A percentile compares a stretch with the other conserved stretches of the same genome.
phyloP scores from a whole-genome alignment of 2,329 filamentous ascomycete species.

The Alternaria sp. region DNA sequence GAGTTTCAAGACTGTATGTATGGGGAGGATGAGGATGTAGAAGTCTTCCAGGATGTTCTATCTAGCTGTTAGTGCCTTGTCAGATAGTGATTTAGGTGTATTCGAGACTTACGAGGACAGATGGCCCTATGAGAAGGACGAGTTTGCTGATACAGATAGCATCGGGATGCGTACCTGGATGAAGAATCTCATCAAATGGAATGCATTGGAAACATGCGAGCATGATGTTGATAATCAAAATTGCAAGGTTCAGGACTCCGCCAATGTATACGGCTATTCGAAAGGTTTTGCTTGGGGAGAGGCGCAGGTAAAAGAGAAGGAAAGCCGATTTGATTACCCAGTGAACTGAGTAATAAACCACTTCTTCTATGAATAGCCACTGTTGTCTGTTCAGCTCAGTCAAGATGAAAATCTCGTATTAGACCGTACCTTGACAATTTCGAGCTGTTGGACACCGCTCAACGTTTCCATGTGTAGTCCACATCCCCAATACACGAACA shows the following conservation, averaged over 20 bases:
- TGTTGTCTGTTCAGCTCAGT: background rate
- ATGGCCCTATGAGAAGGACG: constrained; percentile 38
- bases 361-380: constrained; percentile 43
- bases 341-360: constrained; percentile 44
- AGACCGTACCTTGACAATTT: background rate
- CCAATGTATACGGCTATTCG: constrained; percentile 31
- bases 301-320: constrained; percentile 47
- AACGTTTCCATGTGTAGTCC: constrained; percentile 15
- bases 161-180: constrained; percentile 36
- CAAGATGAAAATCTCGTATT: background rate
- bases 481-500: constrained; percentile 30
- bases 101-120: constrained; percentile 22
- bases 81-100: background rate
- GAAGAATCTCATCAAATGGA: constrained; percentile 41
- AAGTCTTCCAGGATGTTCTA: constrained; percentile 32
- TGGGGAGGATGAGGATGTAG: constrained; percentile 33
- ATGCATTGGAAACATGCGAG: constrained; percentile 44
- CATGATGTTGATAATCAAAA: constrained; percentile 36
- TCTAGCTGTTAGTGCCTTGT: background rate
- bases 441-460: constrained; percentile 10
- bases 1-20: constrained; percentile 25
- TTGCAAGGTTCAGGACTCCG: constrained; percentile 34
- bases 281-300: constrained; percentile 35
- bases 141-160: constrained; percentile 36
- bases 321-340: constrained; percentile 47